Evolutionary conservation across 2,329 filamentous ascomycete genomes (phyloP), one percentile per base, ranked within the genome.

Genomic region (Tolypocladium tropicale): DNA sequence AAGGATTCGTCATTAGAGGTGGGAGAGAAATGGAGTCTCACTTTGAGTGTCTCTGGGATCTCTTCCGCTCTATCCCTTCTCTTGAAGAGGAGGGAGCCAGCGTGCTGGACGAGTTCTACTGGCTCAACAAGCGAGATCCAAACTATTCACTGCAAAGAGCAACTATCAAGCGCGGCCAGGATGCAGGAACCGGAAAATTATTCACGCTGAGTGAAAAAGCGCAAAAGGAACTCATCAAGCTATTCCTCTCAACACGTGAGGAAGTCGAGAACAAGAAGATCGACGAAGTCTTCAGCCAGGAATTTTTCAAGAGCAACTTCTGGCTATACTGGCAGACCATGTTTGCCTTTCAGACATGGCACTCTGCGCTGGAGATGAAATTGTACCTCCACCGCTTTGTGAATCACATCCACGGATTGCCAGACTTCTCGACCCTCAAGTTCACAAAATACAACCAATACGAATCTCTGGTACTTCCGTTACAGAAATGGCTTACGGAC

Each of bases 331-430:
- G 43, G 43, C 43, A 48, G 43, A 48, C 43, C 14, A 48, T 48
- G 43, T 48, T 48, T 48, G 43, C 43, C 23, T 48, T 48, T 30
- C 43, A 48, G 7, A 70, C 69, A 28, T 67, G 73, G 64, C 69
- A 71, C 55, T 72, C 70, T 0, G 75, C 75, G 33, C 74, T 74
- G 5, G 65, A 74, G 30, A 67, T 63, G 43, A 48, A 48, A 10
- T 7, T 48, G 12, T 48, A 48, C n/a, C 43, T 48, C 25, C 43
- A 48, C 25, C 43, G 43, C 14, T 48, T 48, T 30, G 43, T 48
- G 14, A 30, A 30, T 16, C 43, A 48, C 25, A 48, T 48, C 16
- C 43, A 48, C 10, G 43, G 43, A 30, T 25, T 48, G 7, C 43
- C 43, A 10, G 43, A 48, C 7, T 48, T 48, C 25, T 48, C 43